A percentile compares a stretch with the other conserved stretches of the same genome.
These are phyloP conservation scores for Kwoniella dendrophila DNA, from an alignment of 768 basidiomycete species.

Conservation along the genomic window DNA sequence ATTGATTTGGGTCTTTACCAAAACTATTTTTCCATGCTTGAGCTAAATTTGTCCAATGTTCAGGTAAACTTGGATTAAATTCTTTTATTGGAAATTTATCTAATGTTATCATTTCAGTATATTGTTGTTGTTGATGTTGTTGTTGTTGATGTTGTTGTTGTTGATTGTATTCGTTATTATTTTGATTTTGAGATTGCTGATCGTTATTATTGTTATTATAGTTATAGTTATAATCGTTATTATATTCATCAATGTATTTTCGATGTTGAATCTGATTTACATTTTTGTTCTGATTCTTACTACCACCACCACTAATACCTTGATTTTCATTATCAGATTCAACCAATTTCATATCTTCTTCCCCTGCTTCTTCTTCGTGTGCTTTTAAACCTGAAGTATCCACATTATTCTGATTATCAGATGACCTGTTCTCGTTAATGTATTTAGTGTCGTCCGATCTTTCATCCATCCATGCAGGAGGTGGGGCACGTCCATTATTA, in stretches of 20 bases:
- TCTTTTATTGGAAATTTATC: slow-evolving; percentile 36
- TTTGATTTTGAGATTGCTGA: background rate
- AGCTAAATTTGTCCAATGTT: slow-evolving; percentile 31
- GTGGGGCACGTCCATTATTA: slow-evolving; percentile 15
- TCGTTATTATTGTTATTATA: background rate
- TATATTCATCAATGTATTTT: background rate
- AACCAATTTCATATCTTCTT: slow-evolving; percentile 41
- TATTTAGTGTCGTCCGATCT: background rate
- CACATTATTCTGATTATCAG: background rate
- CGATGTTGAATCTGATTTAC: background rate
- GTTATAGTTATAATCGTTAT: background rate
- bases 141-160: slow-evolving; percentile 4
- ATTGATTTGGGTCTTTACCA: slow-evolving; percentile 43
- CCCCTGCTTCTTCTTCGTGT: slow-evolving; percentile 23
- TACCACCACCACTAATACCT: too few species aligned
- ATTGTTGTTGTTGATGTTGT: slow-evolving; percentile 7
- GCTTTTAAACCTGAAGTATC: background rate
- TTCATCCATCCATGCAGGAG: slow-evolving; percentile 23
- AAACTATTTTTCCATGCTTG: slow-evolving; percentile 37
- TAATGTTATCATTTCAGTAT: slow-evolving; percentile 10
- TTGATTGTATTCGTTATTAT: background rate
- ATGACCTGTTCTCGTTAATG: background rate
- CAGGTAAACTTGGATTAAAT: slow-evolving; percentile 42
- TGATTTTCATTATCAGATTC: slow-evolving; percentile 29
- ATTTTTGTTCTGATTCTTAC: too few species aligned